Conservation (phyloP, 164 flowering plant genomes). For the Nymphaea colorata region DNA sequence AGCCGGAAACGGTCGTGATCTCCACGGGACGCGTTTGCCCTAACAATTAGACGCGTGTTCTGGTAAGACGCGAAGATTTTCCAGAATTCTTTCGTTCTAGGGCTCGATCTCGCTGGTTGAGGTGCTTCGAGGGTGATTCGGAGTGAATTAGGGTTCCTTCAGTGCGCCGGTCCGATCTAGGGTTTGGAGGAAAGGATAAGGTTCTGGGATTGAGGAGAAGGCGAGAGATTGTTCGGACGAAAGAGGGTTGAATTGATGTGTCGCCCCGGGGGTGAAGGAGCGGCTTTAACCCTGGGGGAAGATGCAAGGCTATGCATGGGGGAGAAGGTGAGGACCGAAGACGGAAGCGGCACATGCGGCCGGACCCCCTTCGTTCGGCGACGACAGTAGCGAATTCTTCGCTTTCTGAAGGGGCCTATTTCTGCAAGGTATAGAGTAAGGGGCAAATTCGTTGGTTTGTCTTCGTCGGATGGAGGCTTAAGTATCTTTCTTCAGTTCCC, state of each 20-base stretch:
- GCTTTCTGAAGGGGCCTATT: not conserved
- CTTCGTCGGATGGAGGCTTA: too few relatives aligned
- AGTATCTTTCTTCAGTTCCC: too few relatives aligned
- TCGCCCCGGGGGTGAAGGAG: constrained; percentile 8
- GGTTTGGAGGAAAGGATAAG: not conserved
- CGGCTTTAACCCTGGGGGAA: constrained; percentile 13
- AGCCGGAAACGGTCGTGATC: not conserved
- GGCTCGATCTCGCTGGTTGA: not conserved
- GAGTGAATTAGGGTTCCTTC: not conserved
- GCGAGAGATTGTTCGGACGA: not conserved
- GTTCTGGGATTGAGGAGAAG: not conserved
- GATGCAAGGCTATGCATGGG: constrained; percentile 72
- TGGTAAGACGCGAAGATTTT: not conserved
- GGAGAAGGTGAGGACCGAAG: constrained; percentile 42
- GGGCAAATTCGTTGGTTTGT: too few relatives aligned
- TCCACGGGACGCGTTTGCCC: not conserved
- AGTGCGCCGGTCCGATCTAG: not conserved
- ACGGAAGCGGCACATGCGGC: constrained; percentile 59
- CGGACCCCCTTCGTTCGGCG: constrained; percentile 24
- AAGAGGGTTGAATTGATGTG: constrained; percentile 37
- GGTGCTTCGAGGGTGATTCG: not conserved
- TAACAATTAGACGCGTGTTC: not conserved
- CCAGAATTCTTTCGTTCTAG: not conserved
- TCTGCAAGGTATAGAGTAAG: not conserved
- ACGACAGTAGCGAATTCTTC: not conserved